Evolutionary conservation across 1,284 basidiomycete species (phyloP).

Genomic region (Cutaneotrichosporon daszewskae): DNA sequence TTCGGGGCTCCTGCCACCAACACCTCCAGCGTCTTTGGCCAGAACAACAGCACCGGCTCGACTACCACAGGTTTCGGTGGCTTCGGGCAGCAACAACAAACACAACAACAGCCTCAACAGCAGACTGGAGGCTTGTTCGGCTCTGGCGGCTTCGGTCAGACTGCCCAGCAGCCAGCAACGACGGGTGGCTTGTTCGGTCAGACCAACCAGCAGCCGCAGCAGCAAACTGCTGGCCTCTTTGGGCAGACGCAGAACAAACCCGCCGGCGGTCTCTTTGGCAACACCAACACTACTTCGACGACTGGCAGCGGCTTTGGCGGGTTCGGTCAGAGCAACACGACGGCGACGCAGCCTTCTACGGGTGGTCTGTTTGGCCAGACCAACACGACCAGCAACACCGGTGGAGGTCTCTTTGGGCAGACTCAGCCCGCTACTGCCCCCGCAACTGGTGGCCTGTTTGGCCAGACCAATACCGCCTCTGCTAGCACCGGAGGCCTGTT

Average conservation of each 20-base stretch:
- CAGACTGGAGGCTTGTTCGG: constrained; percentile 28
- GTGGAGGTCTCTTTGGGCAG: constrained; percentile 52
- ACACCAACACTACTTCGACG: constrained; percentile 17
- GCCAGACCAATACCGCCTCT: constrained; percentile 23
- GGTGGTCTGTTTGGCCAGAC: constrained; percentile 44
- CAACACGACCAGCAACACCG: constrained; percentile 25
- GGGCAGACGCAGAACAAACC: constrained; percentile 32
- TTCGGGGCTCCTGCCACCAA: constrained; percentile 27
- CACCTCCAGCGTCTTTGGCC: constrained; percentile 39
- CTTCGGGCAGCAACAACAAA: constrained; percentile 25
- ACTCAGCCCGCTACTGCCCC: constrained; percentile 18
- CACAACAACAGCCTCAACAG: constrained; percentile 36
- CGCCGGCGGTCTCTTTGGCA: constrained; percentile 37
- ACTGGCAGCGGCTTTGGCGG: constrained; percentile 26
- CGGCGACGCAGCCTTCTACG: constrained; percentile 27
- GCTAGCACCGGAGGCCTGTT: constrained; percentile 52
- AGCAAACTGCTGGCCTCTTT: constrained; percentile 36
- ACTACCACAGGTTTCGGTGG: constrained; percentile 14
- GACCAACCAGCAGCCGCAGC: constrained; percentile 32
- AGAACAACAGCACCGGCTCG: constrained; percentile 30
- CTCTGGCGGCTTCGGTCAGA: constrained; percentile 31
- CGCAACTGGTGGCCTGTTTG: constrained; percentile 50
- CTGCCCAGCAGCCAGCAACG: constrained; percentile 35
- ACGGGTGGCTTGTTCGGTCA: constrained; percentile 49
- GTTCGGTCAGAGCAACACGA: constrained; percentile 14